Conservation (phyloP, 257 asterid genomes). For the Echium plantagineum region DNA sequence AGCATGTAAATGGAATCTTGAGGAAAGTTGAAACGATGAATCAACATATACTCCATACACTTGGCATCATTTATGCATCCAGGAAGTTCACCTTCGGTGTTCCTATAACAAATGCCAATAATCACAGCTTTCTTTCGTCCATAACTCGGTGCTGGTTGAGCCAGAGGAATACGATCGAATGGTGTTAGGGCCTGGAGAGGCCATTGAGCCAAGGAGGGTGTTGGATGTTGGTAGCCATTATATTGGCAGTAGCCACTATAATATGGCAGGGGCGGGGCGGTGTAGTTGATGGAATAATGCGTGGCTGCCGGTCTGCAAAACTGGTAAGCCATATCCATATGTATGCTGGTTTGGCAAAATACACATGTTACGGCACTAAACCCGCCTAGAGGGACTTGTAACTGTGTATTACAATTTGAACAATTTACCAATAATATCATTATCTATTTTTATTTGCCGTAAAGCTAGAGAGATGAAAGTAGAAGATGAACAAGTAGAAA, state of each 20-base stretch:
- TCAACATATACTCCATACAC: conserved; percentile 63
- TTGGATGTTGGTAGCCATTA: conserved; percentile 23
- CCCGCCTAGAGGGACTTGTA: conserved; percentile 80
- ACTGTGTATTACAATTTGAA: conserved; percentile 59
- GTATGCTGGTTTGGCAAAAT: conserved; percentile 65
- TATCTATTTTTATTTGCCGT: background rate
- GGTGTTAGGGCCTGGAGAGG: conserved; percentile 23
- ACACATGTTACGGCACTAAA: conserved; percentile 74
- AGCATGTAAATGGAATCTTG: conserved; percentile 78
- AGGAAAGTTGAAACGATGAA: conserved; percentile 57
- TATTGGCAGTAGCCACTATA: conserved; percentile 13
- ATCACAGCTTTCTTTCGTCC: conserved; percentile 84
- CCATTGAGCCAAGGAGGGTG: background rate
- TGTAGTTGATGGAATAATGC: background rate
- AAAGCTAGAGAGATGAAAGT: too few relatives aligned
- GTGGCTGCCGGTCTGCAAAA: conserved; percentile 20
- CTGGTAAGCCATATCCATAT: conserved; percentile 36
- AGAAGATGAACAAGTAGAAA: too few relatives aligned
- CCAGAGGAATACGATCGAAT: conserved; percentile 28
- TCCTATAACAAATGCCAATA: conserved; percentile 57
- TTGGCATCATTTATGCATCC: conserved; percentile 90
- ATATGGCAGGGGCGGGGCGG: conserved; percentile 13
- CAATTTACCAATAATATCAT: conserved; percentile 69
- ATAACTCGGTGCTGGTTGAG: conserved; percentile 23
- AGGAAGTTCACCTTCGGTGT: conserved; percentile 46